These are phyloP conservation scores for Andrographis paniculata DNA, from an alignment of 305 asterid species.

Conservation along the genomic window DNA sequence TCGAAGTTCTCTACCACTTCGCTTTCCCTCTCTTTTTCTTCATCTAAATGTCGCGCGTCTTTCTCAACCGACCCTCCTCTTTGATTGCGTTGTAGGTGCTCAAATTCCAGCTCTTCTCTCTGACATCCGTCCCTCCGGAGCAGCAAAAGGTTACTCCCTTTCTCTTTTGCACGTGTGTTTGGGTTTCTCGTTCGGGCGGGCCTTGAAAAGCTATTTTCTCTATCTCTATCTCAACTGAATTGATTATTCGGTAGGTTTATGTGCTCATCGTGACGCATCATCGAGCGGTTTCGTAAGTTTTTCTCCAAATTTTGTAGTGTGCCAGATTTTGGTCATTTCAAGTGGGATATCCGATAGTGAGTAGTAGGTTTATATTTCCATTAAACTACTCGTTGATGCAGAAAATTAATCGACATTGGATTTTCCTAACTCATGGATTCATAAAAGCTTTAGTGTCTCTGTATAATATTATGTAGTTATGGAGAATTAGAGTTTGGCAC, in stretches of 20 bases:
- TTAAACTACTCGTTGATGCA: background rate
- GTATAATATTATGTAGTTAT: too few relatives aligned
- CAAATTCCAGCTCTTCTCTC: slow-evolving; percentile 81
- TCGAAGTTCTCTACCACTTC: slow-evolving; percentile 45
- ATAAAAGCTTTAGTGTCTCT: too few relatives aligned
- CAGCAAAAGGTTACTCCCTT: slow-evolving; percentile 57
- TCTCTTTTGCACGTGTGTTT: background rate
- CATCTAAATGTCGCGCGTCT: slow-evolving; percentile 6
- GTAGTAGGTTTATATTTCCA: background rate
- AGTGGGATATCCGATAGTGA: too few relatives aligned
- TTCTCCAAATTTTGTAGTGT: too few relatives aligned
- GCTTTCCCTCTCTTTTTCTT: slow-evolving; percentile 14
- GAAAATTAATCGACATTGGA: slow-evolving; percentile 1
- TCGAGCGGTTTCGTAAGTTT: too few relatives aligned
- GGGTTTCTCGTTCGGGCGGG: background rate
- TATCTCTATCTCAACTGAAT: too few relatives aligned
- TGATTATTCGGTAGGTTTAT: too few relatives aligned
- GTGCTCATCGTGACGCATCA: too few relatives aligned
- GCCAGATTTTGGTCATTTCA: too few relatives aligned
- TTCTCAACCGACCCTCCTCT: slow-evolving; percentile 11
- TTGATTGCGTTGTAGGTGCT: slow-evolving; percentile 49
- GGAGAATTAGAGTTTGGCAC: too few relatives aligned
- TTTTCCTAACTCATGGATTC: too few relatives aligned
- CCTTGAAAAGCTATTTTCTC: too few relatives aligned
- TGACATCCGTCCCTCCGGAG: slow-evolving; percentile 81